Evolutionary conservation across 108 stramenopile species (phyloP).

Genomic region (Cyclotella baltica): DNA sequence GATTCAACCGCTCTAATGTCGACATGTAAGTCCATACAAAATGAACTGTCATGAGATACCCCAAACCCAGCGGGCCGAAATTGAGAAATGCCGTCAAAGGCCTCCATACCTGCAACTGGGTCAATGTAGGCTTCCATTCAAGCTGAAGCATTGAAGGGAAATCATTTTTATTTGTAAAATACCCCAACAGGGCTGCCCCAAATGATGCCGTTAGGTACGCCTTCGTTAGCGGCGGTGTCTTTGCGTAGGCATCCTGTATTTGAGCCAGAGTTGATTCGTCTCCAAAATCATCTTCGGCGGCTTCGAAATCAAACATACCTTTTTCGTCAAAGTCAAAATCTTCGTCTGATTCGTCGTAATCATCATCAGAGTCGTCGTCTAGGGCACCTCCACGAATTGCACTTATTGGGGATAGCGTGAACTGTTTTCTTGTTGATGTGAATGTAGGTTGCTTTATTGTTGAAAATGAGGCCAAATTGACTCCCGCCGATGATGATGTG

Average conservation of each 20-base stretch:
- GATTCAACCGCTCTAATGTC: slow-evolving; percentile 91
- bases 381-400: slow-evolving; percentile 54
- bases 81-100: slow-evolving; percentile 91
- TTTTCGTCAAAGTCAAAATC: slow-evolving; percentile 70
- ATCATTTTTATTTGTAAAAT: slow-evolving; percentile 74
- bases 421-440: background rate
- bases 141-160: slow-evolving; percentile 80
- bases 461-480: background rate
- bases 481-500: background rate
- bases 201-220: slow-evolving; percentile 82
- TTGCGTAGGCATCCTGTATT: slow-evolving; percentile 65
- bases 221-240: slow-evolving; percentile 93
- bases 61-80: slow-evolving; percentile 87
- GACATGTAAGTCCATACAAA: slow-evolving; percentile 98
- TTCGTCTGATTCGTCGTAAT: slow-evolving; percentile 60
- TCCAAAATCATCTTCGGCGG: slow-evolving; percentile 77
- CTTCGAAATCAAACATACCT: slow-evolving; percentile 56
- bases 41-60: slow-evolving; percentile 85
- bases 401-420: background rate
- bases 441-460: background rate
- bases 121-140: slow-evolving; percentile 79
- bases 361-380: slow-evolving; percentile 61
- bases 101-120: slow-evolving; percentile 84
- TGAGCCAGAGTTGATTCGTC: slow-evolving; percentile 69
- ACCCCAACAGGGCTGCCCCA: slow-evolving; percentile 66